Conservation (phyloP, 2,329 filamentous ascomycete genomes). For the Coccinonectria pachysandricola region DNA sequence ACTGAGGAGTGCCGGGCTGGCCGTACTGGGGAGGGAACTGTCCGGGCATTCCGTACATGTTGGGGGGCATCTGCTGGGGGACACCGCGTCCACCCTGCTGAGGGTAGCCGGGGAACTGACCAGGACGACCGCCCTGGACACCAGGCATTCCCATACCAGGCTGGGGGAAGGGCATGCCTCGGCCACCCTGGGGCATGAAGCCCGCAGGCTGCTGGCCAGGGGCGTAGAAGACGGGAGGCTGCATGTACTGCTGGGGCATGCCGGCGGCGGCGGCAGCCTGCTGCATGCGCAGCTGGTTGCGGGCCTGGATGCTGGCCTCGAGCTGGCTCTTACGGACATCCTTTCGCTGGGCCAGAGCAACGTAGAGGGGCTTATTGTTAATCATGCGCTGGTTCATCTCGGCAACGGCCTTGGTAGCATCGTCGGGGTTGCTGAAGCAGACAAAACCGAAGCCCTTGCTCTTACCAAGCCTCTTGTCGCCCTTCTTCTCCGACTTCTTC, state of each 20-base stretch:
- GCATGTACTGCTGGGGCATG: slow-evolving; percentile 81
- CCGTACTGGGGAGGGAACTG: slow-evolving; percentile 75
- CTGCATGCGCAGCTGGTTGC: slow-evolving; percentile 97
- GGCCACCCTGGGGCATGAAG: slow-evolving; percentile 54
- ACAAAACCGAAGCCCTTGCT: slow-evolving; percentile 99
- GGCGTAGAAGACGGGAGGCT: slow-evolving; percentile 84
- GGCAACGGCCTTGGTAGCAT: slow-evolving; percentile 96
- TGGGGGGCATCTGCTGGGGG: slow-evolving; percentile 78
- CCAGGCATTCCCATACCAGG: slow-evolving; percentile 55
- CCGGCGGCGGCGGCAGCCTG: slow-evolving; percentile 86
- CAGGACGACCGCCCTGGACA: slow-evolving; percentile 71
- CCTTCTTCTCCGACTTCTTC: slow-evolving; percentile 49
- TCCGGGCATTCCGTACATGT: slow-evolving; percentile 71
- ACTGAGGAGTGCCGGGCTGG: slow-evolving; percentile 70
- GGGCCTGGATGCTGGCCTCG: slow-evolving; percentile 97
- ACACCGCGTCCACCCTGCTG: slow-evolving; percentile 82
- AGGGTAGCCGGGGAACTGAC: slow-evolving; percentile 76
- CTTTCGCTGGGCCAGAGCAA: slow-evolving; percentile 97
- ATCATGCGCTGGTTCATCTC: slow-evolving; percentile 99
- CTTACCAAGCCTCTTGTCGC: slow-evolving; percentile 72
- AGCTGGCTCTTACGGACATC: slow-evolving; percentile 99
- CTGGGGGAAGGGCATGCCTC: slow-evolving; percentile 58
- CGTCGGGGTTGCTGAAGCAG: slow-evolving; percentile 98
- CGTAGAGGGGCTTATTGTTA: slow-evolving; percentile 91
- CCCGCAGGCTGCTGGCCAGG: slow-evolving; percentile 69